phyloP scores from a whole-genome alignment of 176 grass and related monocot genomes.

The Avena sativa region DNA sequence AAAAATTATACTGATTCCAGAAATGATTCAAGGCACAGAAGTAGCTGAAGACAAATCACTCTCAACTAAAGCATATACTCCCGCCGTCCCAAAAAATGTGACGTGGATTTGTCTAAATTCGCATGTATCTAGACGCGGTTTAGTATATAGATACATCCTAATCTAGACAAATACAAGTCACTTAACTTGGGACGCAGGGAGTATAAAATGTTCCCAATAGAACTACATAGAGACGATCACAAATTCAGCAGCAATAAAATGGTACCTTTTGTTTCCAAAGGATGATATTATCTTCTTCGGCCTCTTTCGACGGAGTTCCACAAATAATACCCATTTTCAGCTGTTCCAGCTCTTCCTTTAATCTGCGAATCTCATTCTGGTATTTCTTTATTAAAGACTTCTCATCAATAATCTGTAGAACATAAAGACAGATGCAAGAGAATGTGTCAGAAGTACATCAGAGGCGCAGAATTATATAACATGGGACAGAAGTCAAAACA shows the following conservation, averaged over 20 bases:
- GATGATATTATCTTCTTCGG: conserved; percentile 79
- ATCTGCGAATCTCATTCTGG: conserved; percentile 91
- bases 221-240: neutral
- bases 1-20: conserved; percentile 17
- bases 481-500: conserved; percentile 12
- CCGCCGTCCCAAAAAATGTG: too few species aligned
- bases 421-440: conserved; percentile 38
- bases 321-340: conserved; percentile 95
- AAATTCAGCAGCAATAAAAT: conserved; percentile 34
- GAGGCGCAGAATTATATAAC: neutral
- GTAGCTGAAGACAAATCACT: neutral
- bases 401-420: conserved; percentile 93
- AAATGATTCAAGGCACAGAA: conserved; percentile 31
- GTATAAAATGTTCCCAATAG: neutral
- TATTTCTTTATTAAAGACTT: conserved; percentile 99
- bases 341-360: conserved; percentile 95
- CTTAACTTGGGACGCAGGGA: too few species aligned
- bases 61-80: neutral
- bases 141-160: too few species aligned
- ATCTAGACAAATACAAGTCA: too few species aligned
- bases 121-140: too few species aligned
- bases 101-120: too few species aligned
- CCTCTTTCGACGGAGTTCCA: conserved; percentile 71
- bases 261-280: conserved; percentile 93
- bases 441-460: conserved; percentile 41